Percentiles rank a stretch among this genome's conserved stretches.
phyloP scores from a whole-genome alignment of 2,329 filamentous ascomycete genomes.

The Colletotrichum tofieldiae region DNA sequence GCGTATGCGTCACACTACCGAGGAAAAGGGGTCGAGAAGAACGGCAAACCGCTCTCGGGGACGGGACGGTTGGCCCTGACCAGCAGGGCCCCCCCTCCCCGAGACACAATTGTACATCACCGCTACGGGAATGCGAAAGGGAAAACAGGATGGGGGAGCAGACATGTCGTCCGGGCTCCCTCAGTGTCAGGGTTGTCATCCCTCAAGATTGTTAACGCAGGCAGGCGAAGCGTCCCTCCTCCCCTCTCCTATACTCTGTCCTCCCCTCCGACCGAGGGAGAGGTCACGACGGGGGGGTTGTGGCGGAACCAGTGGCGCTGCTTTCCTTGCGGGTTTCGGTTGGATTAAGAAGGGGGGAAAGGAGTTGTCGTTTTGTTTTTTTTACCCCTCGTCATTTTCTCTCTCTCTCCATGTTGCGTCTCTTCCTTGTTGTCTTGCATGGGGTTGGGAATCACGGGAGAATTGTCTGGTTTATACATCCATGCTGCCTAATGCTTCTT shows the following conservation, averaged over 20 bases:
- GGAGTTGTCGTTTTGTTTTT: conserved; percentile 18
- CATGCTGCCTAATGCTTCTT: conserved; percentile 40
- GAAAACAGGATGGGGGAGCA: conserved; percentile 26
- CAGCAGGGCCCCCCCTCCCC: not conserved
- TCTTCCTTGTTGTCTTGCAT: conserved; percentile 19
- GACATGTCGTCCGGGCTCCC: not conserved
- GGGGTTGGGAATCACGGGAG: conserved; percentile 28
- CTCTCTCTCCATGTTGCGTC: not conserved
- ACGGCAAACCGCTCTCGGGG: not conserved
- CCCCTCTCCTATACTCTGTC: conserved; percentile 1
- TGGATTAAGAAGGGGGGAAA: not conserved
- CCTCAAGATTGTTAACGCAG: conserved; percentile 24
- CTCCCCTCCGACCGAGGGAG: not conserved
- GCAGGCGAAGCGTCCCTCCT: not conserved
- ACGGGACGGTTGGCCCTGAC: not conserved
- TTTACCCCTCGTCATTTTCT: not conserved
- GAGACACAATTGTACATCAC: conserved; percentile 30
- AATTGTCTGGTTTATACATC: conserved; percentile 27
- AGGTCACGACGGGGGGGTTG: not conserved
- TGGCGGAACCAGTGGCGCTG: conserved; percentile 5
- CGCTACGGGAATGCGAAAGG: conserved; percentile 5
- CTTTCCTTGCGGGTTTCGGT: conserved; percentile 8
- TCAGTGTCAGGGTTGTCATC: conserved; percentile 20
- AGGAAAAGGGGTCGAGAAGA: not conserved
- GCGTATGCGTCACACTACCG: not conserved